phyloP scores from a whole-genome alignment of 2,329 filamentous ascomycete species.

The Tothia fuscella region DNA sequence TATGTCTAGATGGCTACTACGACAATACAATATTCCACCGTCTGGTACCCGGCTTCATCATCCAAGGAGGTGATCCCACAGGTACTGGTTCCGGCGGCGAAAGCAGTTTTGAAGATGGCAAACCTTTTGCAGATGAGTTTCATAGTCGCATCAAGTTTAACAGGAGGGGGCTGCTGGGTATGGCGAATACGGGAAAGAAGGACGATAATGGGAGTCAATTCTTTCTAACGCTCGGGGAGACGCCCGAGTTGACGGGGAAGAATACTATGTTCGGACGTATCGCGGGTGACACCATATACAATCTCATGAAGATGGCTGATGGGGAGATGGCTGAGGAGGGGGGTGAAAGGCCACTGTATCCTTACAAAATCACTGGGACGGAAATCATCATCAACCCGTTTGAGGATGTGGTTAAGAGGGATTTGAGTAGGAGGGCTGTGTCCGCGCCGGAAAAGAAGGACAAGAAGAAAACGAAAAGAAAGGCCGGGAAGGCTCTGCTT shows the following conservation, averaged over 20 bases:
- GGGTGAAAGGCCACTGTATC: constrained; percentile 74
- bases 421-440: constrained; percentile 33
- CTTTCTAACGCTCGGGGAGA: constrained; percentile 78
- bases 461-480: constrained; percentile 50
- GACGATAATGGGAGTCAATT: constrained; percentile 92
- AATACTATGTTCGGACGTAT: constrained; percentile 92
- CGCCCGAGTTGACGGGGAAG: constrained; percentile 74
- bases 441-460: constrained; percentile 37
- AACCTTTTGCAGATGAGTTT: constrained; percentile 77
- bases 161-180: constrained; percentile 77
- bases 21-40: constrained; percentile 89
- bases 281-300: constrained; percentile 65
- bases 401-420: constrained; percentile 58
- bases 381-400: constrained; percentile 77
- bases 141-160: constrained; percentile 91
- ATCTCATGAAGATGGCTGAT: constrained; percentile 86
- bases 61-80: constrained; percentile 91
- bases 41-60: constrained; percentile 78
- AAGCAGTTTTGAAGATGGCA: constrained; percentile 80
- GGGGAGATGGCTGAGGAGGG: constrained; percentile 65
- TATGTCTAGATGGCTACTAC: constrained; percentile 88
- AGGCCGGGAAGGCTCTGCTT: constrained; percentile 61
- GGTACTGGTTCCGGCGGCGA: constrained; percentile 86
- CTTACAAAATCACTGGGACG: constrained; percentile 57
- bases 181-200: constrained; percentile 72